These are phyloP conservation scores for Amphichorda felina DNA, from an alignment of 2,329 filamentous ascomycete species.

Conservation along the genomic window DNA sequence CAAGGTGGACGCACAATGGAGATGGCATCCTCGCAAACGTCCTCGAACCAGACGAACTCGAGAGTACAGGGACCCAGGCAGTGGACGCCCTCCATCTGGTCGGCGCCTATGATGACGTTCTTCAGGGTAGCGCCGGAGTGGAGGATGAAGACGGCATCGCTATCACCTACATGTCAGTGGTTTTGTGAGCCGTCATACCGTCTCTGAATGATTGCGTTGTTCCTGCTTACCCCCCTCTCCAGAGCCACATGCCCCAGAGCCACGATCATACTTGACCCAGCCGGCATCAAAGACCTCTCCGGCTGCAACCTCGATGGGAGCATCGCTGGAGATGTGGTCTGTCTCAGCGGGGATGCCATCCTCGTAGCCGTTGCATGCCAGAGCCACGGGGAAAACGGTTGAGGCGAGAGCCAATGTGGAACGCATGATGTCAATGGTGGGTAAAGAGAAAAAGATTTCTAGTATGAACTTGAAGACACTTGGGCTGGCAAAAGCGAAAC, in stretches of 20 bases:
- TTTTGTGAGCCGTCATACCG: neutral
- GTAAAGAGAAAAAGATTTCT: too few relatives aligned
- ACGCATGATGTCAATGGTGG: too few relatives aligned
- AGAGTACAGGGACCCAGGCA: slow-evolving; percentile 13
- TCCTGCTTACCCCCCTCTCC: slow-evolving; percentile 1
- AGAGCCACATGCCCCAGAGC: slow-evolving; percentile 14
- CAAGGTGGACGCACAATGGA: too few relatives aligned
- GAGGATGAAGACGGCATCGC: slow-evolving; percentile 11
- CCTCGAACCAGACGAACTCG: slow-evolving; percentile 13
- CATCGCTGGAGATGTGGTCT: slow-evolving; percentile 11
- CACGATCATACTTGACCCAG: slow-evolving; percentile 20
- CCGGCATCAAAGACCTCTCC: slow-evolving; percentile 15
- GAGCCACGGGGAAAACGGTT: too few relatives aligned
- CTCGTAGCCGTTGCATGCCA: slow-evolving; percentile 10
- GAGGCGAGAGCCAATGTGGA: too few relatives aligned
- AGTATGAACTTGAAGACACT: too few relatives aligned
- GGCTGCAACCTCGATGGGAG: slow-evolving; percentile 15
- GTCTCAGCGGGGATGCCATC: slow-evolving; percentile 13
- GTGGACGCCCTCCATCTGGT: slow-evolving; percentile 14
- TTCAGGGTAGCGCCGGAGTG: slow-evolving; percentile 9
- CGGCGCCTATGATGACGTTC: slow-evolving; percentile 12
- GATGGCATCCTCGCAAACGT: slow-evolving; percentile 14
- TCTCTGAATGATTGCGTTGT: neutral
- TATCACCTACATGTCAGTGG: neutral
- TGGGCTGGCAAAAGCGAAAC: too few relatives aligned